A percentile compares a stretch with the other conserved stretches of the same genome.
These are phyloP conservation scores for Lachancea mirantina DNA, from an alignment of 805 yeast species.

Conservation along the genomic window DNA sequence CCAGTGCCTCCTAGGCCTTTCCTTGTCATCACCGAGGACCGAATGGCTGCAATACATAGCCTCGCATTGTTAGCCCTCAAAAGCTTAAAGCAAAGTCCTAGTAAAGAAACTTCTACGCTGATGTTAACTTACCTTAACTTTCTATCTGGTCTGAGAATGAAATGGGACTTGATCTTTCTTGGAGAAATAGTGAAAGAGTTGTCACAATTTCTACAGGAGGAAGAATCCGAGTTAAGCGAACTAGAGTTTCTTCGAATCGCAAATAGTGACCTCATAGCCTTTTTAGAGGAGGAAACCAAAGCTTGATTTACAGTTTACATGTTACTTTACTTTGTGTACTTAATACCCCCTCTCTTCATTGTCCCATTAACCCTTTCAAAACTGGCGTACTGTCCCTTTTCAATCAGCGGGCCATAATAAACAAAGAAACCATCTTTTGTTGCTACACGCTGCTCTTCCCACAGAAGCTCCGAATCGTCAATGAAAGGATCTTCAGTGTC, in stretches of 20 bases:
- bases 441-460: slow-evolving; percentile 90
- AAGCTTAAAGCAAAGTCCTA: slow-evolving; percentile 15
- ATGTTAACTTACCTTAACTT: slow-evolving; percentile 54
- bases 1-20: slow-evolving; percentile 36
- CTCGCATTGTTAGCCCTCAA: slow-evolving; percentile 36
- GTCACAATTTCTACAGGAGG: slow-evolving; percentile 18
- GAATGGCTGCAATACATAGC: slow-evolving; percentile 38
- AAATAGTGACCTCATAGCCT: slow-evolving; percentile 17
- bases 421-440: slow-evolving; percentile 95
- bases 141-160: slow-evolving; percentile 32
- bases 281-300: slow-evolving; percentile 1
- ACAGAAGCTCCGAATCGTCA: slow-evolving; percentile 84
- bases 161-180: slow-evolving; percentile 28
- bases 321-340: slow-evolving; percentile 20
- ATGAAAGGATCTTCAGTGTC: slow-evolving; percentile 93
- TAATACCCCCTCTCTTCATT: slow-evolving; percentile 33
- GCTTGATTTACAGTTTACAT: neutral
- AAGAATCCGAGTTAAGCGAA: slow-evolving; percentile 18
- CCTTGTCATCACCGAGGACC: slow-evolving; percentile 37
- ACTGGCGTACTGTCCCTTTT: slow-evolving; percentile 44
- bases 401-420: slow-evolving; percentile 84
- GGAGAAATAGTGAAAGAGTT: slow-evolving; percentile 28
- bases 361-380: slow-evolving; percentile 42
- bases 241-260: slow-evolving; percentile 26
- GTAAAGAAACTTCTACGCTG: slow-evolving; percentile 33